Base-by-base conservation (phyloP, 768 basidiomycete species). In the Rubroboletus pulcherrimus region DNA sequence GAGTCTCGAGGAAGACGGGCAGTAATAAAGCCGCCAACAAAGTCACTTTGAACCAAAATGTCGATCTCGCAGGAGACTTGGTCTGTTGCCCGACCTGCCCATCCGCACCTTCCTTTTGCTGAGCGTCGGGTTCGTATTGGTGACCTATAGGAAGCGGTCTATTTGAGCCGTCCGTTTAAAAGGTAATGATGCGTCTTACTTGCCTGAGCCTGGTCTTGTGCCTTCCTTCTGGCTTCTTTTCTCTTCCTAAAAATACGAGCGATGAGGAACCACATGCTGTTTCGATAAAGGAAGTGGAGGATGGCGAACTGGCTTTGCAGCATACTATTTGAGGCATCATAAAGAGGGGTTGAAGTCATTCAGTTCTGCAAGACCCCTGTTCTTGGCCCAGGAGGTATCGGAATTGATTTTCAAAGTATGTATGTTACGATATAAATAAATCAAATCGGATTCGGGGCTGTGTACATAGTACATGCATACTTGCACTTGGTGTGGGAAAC, bases 211-310 rank as follows among this genome's bases (percentile, higher is more conserved):
- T 61, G 60, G 8, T 39, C 15, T 9, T 10, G 19, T 2, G 42
- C 43, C 29, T 41, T 33, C n/a, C 19, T 41, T 15, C 6, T 55
- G 17, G 47, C 53, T n/a, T 31, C 42, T 10, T 2, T 43, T 47
- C 14, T 50, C 40, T 40, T 61, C 26, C 11, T 51, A 5, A 57
- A 57, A 4, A 57, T 5, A 19, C 60, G 60, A 3, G 50, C 47
- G 33, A 63, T 14, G 24, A 41, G 1, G 48, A 63, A 40, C 55
- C 60, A 57, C 59, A 61, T 61, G 11, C 1, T 50, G 24, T 19
- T 15, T 40, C 2, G 19, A 19, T 21, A 0, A 7, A 49, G 37
- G 15, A n/a, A 5, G 26, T 37, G 41, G 19, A 10, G 24, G n/a
- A 17, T 7, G n/a, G 12, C 0, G 14, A 33, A 8, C 30, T 30